Conservation (phyloP, 2,329 filamentous ascomycete species). For the Hortaea sp. region DNA sequence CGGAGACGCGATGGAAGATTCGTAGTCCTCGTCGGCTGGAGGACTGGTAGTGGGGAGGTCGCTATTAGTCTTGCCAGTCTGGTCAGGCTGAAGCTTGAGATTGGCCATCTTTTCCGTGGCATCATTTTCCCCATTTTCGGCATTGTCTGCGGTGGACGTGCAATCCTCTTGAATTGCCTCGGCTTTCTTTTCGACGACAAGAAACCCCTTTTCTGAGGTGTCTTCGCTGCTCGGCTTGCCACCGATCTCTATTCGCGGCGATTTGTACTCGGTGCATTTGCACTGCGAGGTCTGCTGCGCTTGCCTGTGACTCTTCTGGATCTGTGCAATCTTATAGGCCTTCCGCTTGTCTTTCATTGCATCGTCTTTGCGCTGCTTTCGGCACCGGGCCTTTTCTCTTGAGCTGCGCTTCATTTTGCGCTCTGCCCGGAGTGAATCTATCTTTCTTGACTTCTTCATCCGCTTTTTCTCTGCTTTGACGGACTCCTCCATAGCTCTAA, state of each 20-base stretch:
- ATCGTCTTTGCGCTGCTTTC: constrained; percentile 16
- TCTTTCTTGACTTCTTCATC: constrained; percentile 26
- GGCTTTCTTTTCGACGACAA: neutral
- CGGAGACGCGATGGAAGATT: constrained; percentile 11
- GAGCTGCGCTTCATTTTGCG: constrained; percentile 31
- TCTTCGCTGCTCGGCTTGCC: too few relatives aligned
- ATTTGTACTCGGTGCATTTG: too few relatives aligned
- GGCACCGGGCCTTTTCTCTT: constrained; percentile 18
- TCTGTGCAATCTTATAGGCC: constrained; percentile 6
- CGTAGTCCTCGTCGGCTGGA: constrained; percentile 9
- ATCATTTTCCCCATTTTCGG: too few relatives aligned
- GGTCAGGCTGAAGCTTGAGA: neutral
- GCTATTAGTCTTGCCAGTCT: neutral
- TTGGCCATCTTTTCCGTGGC: too few relatives aligned
- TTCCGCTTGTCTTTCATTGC: constrained; percentile 18
- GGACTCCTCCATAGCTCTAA: constrained; percentile 41
- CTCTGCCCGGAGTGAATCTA: constrained; percentile 28
- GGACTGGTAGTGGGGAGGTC: neutral
- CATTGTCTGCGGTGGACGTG: too few relatives aligned
- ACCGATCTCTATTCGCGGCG: too few relatives aligned
- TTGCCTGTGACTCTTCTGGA: constrained; percentile 2
- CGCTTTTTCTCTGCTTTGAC: constrained; percentile 29
- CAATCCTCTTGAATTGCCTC: neutral
- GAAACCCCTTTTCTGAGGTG: too few relatives aligned
- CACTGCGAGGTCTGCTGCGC: neutral